Evolutionary conservation across 192 early-diverging fungal species (phyloP).

Genomic region (Glomus cerebriforme): DNA sequence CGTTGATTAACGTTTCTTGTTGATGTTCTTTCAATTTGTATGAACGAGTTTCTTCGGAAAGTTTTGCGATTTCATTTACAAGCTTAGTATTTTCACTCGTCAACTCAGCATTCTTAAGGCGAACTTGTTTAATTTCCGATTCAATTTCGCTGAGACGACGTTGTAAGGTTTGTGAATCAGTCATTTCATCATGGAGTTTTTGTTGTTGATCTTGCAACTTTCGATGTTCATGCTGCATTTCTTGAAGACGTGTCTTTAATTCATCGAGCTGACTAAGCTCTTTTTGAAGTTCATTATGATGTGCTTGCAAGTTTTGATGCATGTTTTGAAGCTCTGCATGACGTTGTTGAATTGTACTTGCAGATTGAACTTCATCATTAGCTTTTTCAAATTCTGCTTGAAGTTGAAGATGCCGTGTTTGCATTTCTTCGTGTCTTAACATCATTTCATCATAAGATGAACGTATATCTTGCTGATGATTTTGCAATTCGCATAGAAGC

Average conservation of each 20-base stretch:
- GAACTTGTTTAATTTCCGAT: background rate
- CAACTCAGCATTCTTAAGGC: background rate
- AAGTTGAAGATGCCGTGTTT: constrained; percentile 4
- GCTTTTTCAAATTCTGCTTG: background rate
- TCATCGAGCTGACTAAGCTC: background rate
- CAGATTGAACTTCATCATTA: background rate
- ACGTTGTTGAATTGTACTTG: background rate
- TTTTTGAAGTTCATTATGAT: background rate
- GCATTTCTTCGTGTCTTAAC: constrained; percentile 12
- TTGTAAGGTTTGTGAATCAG: background rate
- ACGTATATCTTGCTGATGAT: constrained; percentile 12
- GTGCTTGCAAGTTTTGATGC: background rate
- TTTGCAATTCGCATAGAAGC: constrained; percentile 1
- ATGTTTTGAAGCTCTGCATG: constrained; percentile 13
- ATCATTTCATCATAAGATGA: background rate
- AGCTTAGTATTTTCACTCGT: background rate
- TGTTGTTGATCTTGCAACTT: constrained; percentile 16
- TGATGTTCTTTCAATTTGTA: background rate
- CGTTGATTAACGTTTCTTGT: background rate
- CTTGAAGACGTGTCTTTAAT: background rate
- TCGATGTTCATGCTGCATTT: background rate
- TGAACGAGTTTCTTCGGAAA: background rate
- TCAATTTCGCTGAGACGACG: background rate
- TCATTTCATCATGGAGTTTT: constrained; percentile 1
- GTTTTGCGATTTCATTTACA: constrained; percentile 1